Conservation (phyloP, 495 filamentous ascomycete genomes). For the Thozetella sp. region DNA sequence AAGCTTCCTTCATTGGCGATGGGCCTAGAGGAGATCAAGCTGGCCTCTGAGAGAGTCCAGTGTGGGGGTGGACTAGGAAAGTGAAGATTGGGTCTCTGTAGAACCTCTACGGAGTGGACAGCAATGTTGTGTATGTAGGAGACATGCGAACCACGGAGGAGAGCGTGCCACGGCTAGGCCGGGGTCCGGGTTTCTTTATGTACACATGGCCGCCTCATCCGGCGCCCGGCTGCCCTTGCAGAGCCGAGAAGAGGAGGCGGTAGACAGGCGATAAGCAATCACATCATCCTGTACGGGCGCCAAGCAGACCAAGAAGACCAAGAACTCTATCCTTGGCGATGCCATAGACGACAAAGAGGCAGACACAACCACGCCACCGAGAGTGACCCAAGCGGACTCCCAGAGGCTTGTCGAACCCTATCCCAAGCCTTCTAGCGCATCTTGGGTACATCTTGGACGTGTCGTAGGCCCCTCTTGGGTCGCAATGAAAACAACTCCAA, state of each 20-base stretch:
- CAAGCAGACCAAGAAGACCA: conserved; percentile 27
- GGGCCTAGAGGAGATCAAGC: neutral
- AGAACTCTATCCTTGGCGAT: conserved; percentile 23
- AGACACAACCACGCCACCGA: neutral
- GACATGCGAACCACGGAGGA: neutral
- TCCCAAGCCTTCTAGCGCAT: neutral
- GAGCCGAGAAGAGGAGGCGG: neutral
- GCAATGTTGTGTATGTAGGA: neutral
- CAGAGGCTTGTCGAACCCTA: neutral
- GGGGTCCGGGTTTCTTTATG: conserved; percentile 9
- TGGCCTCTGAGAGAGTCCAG: conserved; percentile 1
- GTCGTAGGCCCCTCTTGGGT: no score
- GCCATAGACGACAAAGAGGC: neutral
- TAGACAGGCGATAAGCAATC: neutral
- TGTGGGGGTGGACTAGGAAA: conserved; percentile 4
- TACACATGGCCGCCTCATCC: neutral
- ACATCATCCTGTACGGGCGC: conserved; percentile 16
- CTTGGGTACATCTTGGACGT: neutral
- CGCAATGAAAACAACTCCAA: no score
- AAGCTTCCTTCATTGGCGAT: neutral
- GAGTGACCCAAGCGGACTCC: neutral
- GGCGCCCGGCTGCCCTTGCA: neutral
- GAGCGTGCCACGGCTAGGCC: neutral
- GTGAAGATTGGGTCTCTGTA: neutral
- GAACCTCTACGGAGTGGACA: neutral